phyloP scores from a whole-genome alignment of 208 protist species.

The Wallacemonas collosoma region DNA sequence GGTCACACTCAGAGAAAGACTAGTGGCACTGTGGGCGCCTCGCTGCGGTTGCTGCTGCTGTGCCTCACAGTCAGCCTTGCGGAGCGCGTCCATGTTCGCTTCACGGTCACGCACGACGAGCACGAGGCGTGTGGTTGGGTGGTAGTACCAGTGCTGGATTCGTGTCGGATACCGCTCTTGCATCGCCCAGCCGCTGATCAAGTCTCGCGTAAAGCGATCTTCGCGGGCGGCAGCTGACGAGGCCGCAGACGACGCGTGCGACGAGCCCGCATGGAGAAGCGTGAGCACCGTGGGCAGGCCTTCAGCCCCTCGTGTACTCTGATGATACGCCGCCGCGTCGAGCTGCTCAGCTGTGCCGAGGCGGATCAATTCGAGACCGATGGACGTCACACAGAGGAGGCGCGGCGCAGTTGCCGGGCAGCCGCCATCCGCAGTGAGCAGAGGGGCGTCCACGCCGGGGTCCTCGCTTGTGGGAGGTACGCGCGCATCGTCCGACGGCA shows the following conservation, averaged over 20 bases:
- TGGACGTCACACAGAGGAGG: constrained; percentile 49
- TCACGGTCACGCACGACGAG: not conserved
- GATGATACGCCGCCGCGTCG: constrained; percentile 1
- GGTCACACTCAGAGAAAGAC: constrained; percentile 40
- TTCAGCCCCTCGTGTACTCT: constrained; percentile 12
- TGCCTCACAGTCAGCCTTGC: not conserved
- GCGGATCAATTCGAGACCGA: constrained; percentile 51
- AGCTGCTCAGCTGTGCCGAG: constrained; percentile 9
- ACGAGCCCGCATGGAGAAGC: not conserved
- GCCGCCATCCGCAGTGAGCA: not conserved
- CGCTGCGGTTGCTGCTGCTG: not conserved
- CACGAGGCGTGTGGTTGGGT: constrained; percentile 20
- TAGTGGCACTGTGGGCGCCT: not conserved
- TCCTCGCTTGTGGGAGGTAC: not conserved
- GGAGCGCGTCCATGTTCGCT: not conserved
- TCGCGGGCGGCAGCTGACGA: not conserved
- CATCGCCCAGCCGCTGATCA: constrained; percentile 10
- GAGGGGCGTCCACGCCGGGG: too few relatives aligned
- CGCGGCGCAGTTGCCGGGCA: constrained; percentile 5
- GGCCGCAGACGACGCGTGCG: not conserved
- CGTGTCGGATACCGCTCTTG: constrained; percentile 11
- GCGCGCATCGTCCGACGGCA: constrained; percentile 6
- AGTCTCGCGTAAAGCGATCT: not conserved
- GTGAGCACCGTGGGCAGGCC: constrained; percentile 15
- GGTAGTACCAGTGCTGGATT: constrained; percentile 34